These are phyloP conservation scores for Tubosaeta sp. DNA, from an alignment of 768 basidiomycete genomes.

Conservation along the genomic window DNA sequence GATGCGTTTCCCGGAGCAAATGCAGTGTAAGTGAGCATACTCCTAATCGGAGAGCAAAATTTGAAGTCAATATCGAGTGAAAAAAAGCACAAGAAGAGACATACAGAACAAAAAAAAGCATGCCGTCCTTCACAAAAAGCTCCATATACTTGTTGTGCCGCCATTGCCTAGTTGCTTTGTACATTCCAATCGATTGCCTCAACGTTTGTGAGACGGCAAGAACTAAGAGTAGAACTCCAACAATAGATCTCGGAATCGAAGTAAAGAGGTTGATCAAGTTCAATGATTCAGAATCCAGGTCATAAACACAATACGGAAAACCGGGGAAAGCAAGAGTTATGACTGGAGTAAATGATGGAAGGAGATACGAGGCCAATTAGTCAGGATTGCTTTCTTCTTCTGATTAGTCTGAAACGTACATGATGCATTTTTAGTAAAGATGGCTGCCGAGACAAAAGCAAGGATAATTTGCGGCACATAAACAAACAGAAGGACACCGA, in stretches of 20 bases:
- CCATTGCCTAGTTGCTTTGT: conserved; percentile 2
- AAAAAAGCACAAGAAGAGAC: not conserved
- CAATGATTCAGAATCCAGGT: no score
- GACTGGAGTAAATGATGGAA: no score
- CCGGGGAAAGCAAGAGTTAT: no score
- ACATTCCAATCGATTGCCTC: not conserved
- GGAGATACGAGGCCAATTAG: no score
- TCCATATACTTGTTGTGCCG: conserved; percentile 3
- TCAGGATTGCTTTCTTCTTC: not conserved
- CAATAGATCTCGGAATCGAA: not conserved
- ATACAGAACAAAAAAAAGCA: conserved; percentile 8
- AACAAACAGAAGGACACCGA: not conserved
- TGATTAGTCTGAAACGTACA: not conserved
- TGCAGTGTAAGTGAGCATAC: not conserved
- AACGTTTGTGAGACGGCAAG: not conserved
- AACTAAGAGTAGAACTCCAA: not conserved
- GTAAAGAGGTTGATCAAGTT: no score
- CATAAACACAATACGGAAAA: no score
- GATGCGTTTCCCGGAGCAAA: not conserved
- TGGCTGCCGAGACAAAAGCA: not conserved
- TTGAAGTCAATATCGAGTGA: no score
- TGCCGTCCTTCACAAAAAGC: not conserved
- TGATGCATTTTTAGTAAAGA: no score
- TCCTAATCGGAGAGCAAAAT: not conserved
- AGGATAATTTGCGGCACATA: not conserved